These are phyloP conservation scores for Raddia guianensis DNA, from an alignment of 176 grass and related monocot species.

Conservation along the genomic window DNA sequence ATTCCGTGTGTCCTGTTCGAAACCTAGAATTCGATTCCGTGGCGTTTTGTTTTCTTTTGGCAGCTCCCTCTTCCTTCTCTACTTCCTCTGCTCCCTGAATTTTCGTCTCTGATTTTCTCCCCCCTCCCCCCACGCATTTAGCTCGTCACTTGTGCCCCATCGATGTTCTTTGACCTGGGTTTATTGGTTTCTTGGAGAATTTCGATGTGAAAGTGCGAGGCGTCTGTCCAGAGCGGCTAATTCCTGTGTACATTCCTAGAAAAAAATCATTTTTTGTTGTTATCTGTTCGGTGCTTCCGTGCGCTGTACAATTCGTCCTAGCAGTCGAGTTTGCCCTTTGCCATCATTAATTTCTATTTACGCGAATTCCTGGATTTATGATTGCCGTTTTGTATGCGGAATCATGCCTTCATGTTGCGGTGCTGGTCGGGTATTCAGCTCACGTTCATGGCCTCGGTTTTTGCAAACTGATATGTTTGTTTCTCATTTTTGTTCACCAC, in stretches of 20 bases:
- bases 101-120: background rate
- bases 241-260: background rate
- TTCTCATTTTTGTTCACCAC: background rate
- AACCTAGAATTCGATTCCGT: slow-evolving; percentile 15
- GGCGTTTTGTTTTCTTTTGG: slow-evolving; percentile 22
- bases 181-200: slow-evolving; percentile 5
- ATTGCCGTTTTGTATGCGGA: background rate
- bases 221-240: background rate
- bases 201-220: background rate
- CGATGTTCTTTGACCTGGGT: background rate
- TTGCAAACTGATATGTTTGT: background rate
- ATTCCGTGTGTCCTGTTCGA: background rate
- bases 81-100: background rate
- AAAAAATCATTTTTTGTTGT: background rate
- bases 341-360: background rate
- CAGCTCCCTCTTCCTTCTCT: background rate
- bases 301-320: background rate
- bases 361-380: background rate
- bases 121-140: background rate
- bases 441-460: background rate
- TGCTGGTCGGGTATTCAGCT: background rate
- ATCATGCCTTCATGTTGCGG: background rate
- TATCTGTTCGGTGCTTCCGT: background rate
- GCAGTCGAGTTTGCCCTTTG: background rate
- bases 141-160: background rate